Evolutionary conservation across 495 filamentous ascomycete species (phyloP), one percentile per base, ranked within the genome.

Genomic region (Polyplosphaeria fusca): DNA sequence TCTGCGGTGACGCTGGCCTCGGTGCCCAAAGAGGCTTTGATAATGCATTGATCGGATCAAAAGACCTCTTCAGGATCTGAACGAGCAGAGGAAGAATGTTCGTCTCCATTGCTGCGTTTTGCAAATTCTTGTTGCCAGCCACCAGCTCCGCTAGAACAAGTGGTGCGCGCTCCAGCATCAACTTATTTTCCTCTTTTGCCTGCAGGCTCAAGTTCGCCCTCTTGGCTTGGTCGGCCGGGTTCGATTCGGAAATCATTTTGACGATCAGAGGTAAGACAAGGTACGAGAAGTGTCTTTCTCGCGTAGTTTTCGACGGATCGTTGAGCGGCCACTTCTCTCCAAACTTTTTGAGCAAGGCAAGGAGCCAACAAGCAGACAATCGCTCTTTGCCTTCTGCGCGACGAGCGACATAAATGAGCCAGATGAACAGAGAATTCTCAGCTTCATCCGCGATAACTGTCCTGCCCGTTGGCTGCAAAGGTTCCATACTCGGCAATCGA

Each of bases 51-150:
- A 77, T 67, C 0, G 79, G 71, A 28, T 82, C 79, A 64, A 69
- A 86, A 0, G 80, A 81, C 64, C 84, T 79, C 65, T 95, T 96
- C 12, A 97, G 71, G 16, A 96, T 73, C 61, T 85, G 83, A 13
- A 84, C 86, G 16, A 91, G 73, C 37, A 79, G 78, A 60, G 85
- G 87, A 40, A 95, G 82, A 4, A 82, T 85, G 47, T 79, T 78
- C 47, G 86, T 89, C 48, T 96, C 89, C 38, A 85, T 83, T 0
- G 90, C 90, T 41, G 90, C 84, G 58, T 84, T 87, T 70, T 96
- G 91, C 46, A 96, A 71, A 28, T 79, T 76, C 43, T 82, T 75
- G 65, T 84, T 88, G 60, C 91, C 88, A 23, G 83, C 83, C 7
- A 95, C 82, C 25, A 97, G 73, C 30, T 82, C 82, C 22, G 89